phyloP scores from a whole-genome alignment of 2,329 filamentous ascomycete genomes.

The Sphaerostilbella broomeana region DNA sequence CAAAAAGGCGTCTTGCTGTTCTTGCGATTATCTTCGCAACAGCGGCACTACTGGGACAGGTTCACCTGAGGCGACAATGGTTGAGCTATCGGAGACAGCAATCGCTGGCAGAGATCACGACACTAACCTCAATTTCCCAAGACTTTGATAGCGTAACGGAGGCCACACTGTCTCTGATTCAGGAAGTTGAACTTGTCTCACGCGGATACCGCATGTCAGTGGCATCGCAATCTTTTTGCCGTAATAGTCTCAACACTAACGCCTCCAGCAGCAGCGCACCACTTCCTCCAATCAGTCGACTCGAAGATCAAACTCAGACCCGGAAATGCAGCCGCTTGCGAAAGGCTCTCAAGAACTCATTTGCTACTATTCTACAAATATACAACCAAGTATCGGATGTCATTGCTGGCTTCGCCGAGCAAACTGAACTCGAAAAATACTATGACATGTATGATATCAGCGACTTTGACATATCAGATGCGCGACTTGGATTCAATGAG shows the following conservation, averaged over 20 bases:
- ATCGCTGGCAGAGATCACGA: conserved; percentile 60
- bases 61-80: conserved; percentile 73
- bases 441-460: conserved; percentile 83
- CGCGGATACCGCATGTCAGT: conserved; percentile 78
- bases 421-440: conserved; percentile 82
- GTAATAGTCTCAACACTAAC: conserved; percentile 13
- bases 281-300: conserved; percentile 81
- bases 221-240: background rate
- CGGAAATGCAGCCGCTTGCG: conserved; percentile 77
- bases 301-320: conserved; percentile 76
- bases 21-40: conserved; percentile 47
- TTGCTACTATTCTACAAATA: conserved; percentile 62
- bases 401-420: conserved; percentile 67
- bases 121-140: conserved; percentile 67
- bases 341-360: conserved; percentile 62
- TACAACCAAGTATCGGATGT: conserved; percentile 64
- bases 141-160: conserved; percentile 72
- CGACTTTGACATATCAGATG: conserved; percentile 63
- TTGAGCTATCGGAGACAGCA: conserved; percentile 70
- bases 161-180: conserved; percentile 73
- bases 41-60: conserved; percentile 52
- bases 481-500: conserved; percentile 58
- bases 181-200: conserved; percentile 93
- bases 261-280: conserved; percentile 64
- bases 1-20: conserved; percentile 48